A percentile compares a stretch with the other conserved stretches of the same genome.
phyloP scores from a whole-genome alignment of 2,329 filamentous ascomycete species.

The Helicocarpus griseus region DNA sequence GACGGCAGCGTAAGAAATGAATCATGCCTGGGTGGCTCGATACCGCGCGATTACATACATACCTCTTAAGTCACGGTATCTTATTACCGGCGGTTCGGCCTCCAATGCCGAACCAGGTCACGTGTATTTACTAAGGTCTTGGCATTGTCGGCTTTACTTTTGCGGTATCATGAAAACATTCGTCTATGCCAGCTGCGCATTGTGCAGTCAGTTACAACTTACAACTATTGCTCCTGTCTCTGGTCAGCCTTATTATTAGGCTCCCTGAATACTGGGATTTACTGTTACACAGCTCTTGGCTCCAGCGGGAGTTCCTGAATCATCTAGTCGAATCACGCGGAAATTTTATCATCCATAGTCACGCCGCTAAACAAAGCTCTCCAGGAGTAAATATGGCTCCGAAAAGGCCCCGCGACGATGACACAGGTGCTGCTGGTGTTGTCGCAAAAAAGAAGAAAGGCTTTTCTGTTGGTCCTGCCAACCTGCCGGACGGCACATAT shows the following conservation, averaged over 20 bases:
- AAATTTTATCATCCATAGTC: background rate
- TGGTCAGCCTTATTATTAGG: background rate
- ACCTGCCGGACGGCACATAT: constrained; percentile 83
- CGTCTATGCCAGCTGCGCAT: no score
- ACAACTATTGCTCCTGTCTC: background rate
- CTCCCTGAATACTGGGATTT: background rate
- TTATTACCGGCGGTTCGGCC: no score
- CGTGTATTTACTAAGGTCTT: no score
- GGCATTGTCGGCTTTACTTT: no score
- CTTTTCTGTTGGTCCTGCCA: constrained; percentile 79
- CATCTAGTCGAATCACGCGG: no score
- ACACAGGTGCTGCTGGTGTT: constrained; percentile 3
- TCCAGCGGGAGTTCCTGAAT: no score
- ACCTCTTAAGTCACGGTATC: no score
- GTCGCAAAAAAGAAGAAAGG: constrained; percentile 51
- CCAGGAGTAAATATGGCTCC: constrained; percentile 9
- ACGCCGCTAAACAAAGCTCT: background rate
- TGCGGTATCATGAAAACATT: no score
- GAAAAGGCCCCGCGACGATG: constrained; percentile 13
- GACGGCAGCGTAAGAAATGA: background rate
- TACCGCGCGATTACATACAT: constrained; percentile 2
- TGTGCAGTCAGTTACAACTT: no score
- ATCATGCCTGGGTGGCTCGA: background rate
- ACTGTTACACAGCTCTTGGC: background rate
- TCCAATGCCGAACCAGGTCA: background rate